phyloP scores from a whole-genome alignment of 768 basidiomycete species.

The Tulasnella sp. region DNA sequence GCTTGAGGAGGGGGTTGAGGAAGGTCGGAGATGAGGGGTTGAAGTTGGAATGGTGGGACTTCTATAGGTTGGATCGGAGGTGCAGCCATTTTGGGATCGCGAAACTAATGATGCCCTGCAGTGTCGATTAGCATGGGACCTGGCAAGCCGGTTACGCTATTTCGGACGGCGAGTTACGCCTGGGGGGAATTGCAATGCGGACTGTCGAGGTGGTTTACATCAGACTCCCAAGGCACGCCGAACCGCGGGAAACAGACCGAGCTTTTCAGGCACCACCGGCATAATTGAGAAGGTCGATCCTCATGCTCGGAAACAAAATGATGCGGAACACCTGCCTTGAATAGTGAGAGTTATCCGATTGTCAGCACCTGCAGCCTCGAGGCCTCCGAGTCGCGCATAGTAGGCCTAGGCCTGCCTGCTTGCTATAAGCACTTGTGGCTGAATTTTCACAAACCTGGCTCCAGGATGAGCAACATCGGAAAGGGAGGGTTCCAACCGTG shows the following conservation, averaged over 20 bases:
- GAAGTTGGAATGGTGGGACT: slow-evolving; percentile 60
- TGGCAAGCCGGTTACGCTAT: neutral
- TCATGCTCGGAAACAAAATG: too few species aligned
- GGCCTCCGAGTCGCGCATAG: too few species aligned
- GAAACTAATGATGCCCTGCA: neutral
- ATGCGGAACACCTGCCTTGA: too few species aligned
- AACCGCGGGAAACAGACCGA: neutral
- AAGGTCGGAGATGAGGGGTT: slow-evolving; percentile 44
- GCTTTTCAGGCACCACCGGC: too few species aligned
- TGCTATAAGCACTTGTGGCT: too few species aligned
- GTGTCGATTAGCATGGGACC: neutral
- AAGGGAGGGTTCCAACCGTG: too few species aligned
- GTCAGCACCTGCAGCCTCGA: too few species aligned
- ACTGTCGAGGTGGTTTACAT: neutral
- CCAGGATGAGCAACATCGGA: too few species aligned
- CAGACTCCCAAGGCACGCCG: neutral
- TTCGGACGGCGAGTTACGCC: neutral
- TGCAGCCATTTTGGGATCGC: slow-evolving; percentile 37
- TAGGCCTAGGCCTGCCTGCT: too few species aligned
- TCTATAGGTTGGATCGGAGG: slow-evolving; percentile 45
- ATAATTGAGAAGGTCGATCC: too few species aligned
- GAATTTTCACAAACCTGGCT: too few species aligned
- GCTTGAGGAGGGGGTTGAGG: slow-evolving; percentile 8
- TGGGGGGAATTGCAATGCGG: neutral
- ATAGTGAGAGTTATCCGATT: too few species aligned